phyloP scores from a whole-genome alignment of 441 rosid genomes.

The Croton setiger region DNA sequence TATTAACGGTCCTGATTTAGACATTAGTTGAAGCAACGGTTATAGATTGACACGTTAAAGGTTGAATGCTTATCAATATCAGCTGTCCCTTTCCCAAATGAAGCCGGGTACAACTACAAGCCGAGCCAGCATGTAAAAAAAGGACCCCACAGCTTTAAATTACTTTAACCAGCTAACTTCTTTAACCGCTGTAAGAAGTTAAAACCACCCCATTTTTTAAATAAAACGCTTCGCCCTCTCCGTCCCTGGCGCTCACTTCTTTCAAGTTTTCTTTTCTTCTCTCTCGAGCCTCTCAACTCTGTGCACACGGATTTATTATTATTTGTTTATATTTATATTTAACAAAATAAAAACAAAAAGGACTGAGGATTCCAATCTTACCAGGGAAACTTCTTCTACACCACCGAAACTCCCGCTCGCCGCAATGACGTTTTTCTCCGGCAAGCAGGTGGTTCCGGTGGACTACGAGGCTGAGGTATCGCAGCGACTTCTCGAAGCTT shows the following conservation, averaged over 20 bases:
- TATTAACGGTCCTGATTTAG: too few relatives aligned
- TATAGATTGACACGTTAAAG: too few relatives aligned
- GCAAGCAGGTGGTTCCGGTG: constrained; percentile 85
- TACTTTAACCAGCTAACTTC: neutral
- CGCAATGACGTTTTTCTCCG: constrained; percentile 72
- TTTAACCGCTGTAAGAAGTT: constrained; percentile 14
- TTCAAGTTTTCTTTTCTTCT: constrained; percentile 38
- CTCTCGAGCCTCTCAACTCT: constrained; percentile 42
- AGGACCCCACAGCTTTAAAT: constrained; percentile 10
- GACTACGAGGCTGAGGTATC: constrained; percentile 85
- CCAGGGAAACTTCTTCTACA: neutral
- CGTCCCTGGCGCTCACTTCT: constrained; percentile 56
- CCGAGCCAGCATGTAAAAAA: neutral
- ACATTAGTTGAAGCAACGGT: too few relatives aligned
- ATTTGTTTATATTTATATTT: neutral
- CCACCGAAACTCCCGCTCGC: neutral
- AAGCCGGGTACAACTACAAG: constrained; percentile 18
- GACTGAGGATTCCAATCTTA: constrained; percentile 13
- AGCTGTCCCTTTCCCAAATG: neutral
- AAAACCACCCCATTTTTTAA: constrained; percentile 9
- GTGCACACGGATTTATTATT: constrained; percentile 14
- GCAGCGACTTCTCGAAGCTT: constrained; percentile 76
- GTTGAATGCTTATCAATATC: too few relatives aligned
- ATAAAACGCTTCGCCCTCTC: constrained; percentile 24
- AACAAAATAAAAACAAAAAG: neutral